A percentile compares a stretch with the other conserved stretches of the same genome.
Conservation (phyloP, 441 rosid genomes). For the Erodium texanum region DNA sequence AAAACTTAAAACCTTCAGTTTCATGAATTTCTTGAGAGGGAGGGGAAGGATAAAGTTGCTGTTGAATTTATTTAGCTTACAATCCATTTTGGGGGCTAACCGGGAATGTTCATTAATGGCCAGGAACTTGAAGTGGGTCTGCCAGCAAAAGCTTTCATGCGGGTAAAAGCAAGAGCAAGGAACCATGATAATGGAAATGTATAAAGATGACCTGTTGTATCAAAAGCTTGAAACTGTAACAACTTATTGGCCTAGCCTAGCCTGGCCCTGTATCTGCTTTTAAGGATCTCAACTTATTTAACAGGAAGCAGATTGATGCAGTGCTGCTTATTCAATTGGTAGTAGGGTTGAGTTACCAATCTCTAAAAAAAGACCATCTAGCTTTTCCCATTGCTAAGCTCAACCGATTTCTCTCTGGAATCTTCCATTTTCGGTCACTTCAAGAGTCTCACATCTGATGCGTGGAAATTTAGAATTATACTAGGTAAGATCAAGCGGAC, state of each 20-base stretch:
- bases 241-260: not conserved
- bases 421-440: too few species aligned
- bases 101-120: conserved; percentile 4
- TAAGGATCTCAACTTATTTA: conserved; percentile 19
- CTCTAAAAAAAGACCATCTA: conserved; percentile 49
- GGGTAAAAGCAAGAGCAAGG: too few species aligned
- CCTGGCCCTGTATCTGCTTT: too few species aligned
- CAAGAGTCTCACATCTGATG: too few species aligned
- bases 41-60: not conserved
- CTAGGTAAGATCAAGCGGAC: too few species aligned
- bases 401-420: too few species aligned
- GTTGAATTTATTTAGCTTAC: not conserved
- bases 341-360: conserved; percentile 25
- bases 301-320: conserved; percentile 57
- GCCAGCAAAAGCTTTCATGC: too few species aligned
- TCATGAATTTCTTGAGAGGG: not conserved
- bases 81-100: not conserved
- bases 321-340: conserved; percentile 70
- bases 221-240: not conserved
- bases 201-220: not conserved
- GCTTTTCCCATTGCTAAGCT: conserved; percentile 78
- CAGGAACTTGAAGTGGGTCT: conserved; percentile 29
- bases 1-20: not conserved
- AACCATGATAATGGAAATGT: not conserved
- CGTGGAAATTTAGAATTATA: too few species aligned